Percentiles rank a stretch among this genome's conserved stretches.
These are phyloP conservation scores for Colletotrichum paranaense DNA, from an alignment of 2,329 filamentous ascomycete genomes.

Conservation along the genomic window DNA sequence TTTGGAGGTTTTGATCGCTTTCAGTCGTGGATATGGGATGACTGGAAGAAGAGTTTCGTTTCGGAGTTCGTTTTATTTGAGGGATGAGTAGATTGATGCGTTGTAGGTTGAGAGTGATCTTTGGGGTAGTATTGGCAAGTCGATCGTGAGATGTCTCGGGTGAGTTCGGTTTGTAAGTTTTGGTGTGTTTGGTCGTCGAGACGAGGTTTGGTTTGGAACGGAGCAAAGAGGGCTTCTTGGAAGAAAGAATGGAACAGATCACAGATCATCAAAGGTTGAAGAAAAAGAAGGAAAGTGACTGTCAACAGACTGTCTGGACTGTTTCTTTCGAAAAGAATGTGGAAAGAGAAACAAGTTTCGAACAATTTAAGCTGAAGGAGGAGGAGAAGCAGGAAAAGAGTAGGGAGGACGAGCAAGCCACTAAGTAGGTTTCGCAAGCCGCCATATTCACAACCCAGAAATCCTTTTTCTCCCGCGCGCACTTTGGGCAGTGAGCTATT, in stretches of 20 bases:
- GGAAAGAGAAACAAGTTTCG: conserved; percentile 17
- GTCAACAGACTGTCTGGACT: conserved; percentile 27
- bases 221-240: neutral
- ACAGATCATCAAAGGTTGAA: conserved; percentile 26
- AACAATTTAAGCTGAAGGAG: conserved; percentile 28
- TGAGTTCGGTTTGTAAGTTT: neutral
- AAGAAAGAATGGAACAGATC: conserved; percentile 35
- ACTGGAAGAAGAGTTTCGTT: neutral
- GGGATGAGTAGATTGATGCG: neutral
- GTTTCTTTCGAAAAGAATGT: conserved; percentile 32
- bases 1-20: neutral
- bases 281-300: conserved; percentile 33
- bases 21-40: neutral
- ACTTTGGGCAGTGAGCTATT: neutral
- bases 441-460: neutral
- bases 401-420: conserved; percentile 23
- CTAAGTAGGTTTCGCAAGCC: conserved; percentile 31
- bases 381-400: conserved; percentile 14
- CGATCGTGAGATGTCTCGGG: neutral
- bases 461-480: conserved; percentile 9
- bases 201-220: neutral
- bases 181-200: neutral
- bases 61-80: neutral
- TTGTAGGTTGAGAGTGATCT: neutral
- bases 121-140: neutral